phyloP scores from a whole-genome alignment of 225 moss, liverwort and hornwort genomes.

The Pseudisothecium myosuroides region DNA sequence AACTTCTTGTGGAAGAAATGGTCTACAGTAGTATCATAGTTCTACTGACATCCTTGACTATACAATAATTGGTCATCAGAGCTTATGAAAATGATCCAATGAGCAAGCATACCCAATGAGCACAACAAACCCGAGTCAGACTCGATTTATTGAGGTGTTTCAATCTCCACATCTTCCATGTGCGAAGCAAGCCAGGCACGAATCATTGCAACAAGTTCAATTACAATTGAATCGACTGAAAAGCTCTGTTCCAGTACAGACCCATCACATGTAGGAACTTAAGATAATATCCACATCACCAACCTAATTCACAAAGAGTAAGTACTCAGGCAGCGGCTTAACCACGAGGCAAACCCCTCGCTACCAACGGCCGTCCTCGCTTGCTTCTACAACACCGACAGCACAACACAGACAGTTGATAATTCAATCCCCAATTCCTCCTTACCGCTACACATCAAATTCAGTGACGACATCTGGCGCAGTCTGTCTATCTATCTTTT shows the following conservation, averaged over 20 bases:
- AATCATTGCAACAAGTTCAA: neutral
- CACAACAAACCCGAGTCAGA: neutral
- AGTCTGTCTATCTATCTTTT: neutral
- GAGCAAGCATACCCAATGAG: neutral
- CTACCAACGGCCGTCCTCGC: slow-evolving; percentile 14
- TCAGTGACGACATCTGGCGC: slow-evolving; percentile 15
- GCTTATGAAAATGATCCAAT: neutral
- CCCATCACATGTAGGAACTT: neutral
- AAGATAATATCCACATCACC: neutral
- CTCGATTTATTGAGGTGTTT: neutral
- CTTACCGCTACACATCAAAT: neutral
- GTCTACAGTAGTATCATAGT: neutral
- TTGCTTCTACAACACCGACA: neutral
- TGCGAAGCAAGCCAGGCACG: neutral
- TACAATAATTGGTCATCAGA: neutral
- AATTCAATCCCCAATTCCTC: neutral
- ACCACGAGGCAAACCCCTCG: slow-evolving; percentile 14
- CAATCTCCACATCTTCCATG: neutral
- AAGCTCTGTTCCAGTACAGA: neutral
- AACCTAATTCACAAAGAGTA: slow-evolving; percentile 3
- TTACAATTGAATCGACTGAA: neutral
- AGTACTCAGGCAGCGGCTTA: slow-evolving; percentile 19
- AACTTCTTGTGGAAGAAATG: neutral
- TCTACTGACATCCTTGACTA: neutral
- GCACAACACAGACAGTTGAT: neutral